A percentile compares a stretch with the other conserved stretches of the same genome.
Conservation (phyloP, 78 protist species). For the Mantamonas sphyraenae region DNA sequence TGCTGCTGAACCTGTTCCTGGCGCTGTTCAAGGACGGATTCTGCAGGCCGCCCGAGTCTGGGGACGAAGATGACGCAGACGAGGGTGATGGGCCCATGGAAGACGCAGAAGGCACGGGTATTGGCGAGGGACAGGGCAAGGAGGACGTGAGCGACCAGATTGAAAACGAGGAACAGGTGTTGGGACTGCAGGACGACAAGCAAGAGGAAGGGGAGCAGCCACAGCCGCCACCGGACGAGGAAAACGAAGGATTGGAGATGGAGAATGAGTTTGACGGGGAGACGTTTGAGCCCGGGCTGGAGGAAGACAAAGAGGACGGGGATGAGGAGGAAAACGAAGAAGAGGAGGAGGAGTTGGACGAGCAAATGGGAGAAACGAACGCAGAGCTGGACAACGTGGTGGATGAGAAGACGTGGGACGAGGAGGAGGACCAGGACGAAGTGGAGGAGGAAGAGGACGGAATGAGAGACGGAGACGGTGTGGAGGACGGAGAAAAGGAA, state of each 20-base stretch:
- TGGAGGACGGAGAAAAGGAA: neutral
- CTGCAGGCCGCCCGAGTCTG: conserved; percentile 24
- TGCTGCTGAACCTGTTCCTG: neutral
- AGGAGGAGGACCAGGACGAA: conserved; percentile 60
- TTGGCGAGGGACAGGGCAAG: conserved; percentile 78
- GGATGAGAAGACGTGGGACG: conserved; percentile 78
- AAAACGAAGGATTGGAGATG: conserved; percentile 28
- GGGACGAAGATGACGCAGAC: neutral
- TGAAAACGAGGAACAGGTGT: conserved; percentile 60
- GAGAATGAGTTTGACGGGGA: conserved; percentile 79
- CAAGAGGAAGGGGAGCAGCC: conserved; percentile 38
- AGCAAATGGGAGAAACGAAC: conserved; percentile 53
- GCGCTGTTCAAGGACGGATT: conserved; percentile 28
- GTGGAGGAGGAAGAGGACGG: conserved; percentile 11
- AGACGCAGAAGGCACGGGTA: conserved; percentile 57
- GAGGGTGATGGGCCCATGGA: conserved; percentile 8
- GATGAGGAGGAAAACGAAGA: conserved; percentile 31
- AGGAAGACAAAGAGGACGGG: conserved; percentile 17
- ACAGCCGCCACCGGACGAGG: conserved; percentile 22
- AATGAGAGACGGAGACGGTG: neutral
- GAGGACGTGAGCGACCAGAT: conserved; percentile 69
- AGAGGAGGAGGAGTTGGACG: conserved; percentile 39
- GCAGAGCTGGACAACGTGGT: conserved; percentile 41
- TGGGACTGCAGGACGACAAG: conserved; percentile 13
- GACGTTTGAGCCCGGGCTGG: conserved; percentile 22